These are phyloP conservation scores for Rhazya stricta DNA, from an alignment of 257 asterid species.

Conservation along the genomic window DNA sequence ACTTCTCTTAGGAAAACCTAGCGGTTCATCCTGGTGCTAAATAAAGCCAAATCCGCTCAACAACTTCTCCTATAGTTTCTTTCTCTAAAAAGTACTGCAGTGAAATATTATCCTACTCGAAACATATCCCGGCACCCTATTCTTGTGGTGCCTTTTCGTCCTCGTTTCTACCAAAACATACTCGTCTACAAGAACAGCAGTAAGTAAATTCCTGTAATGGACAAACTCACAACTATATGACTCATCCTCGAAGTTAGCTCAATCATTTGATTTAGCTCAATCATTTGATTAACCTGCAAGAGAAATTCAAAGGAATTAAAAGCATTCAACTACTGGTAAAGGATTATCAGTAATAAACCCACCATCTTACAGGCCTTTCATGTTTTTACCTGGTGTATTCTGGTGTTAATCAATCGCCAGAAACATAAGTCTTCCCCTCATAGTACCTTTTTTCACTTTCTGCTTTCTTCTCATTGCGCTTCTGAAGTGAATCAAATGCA, in stretches of 20 bases:
- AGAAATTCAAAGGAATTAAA: neutral
- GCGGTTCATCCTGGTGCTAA: neutral
- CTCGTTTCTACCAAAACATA: neutral
- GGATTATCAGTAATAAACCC: neutral
- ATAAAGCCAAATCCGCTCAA: no score
- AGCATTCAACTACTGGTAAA: neutral
- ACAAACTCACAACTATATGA: neutral
- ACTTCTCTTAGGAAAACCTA: neutral
- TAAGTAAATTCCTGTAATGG: neutral
- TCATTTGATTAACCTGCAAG: constrained; percentile 4
- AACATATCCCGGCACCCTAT: neutral
- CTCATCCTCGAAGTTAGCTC: neutral
- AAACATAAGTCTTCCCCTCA: constrained; percentile 59
- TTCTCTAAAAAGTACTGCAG: neutral
- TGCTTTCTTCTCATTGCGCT: constrained; percentile 82
- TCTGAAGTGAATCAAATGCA: constrained; percentile 39
- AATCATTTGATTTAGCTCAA: neutral
- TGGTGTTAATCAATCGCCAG: constrained; percentile 58
- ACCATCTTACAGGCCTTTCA: neutral
- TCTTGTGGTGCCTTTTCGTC: neutral
- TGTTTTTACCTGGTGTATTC: constrained; percentile 32
- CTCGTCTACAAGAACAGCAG: neutral
- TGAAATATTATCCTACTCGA: neutral
- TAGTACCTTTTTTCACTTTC: constrained; percentile 91
- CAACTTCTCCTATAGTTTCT: no score